phyloP scores from a whole-genome alignment of 2,329 filamentous ascomycete species.

The Penicillium sp. region DNA sequence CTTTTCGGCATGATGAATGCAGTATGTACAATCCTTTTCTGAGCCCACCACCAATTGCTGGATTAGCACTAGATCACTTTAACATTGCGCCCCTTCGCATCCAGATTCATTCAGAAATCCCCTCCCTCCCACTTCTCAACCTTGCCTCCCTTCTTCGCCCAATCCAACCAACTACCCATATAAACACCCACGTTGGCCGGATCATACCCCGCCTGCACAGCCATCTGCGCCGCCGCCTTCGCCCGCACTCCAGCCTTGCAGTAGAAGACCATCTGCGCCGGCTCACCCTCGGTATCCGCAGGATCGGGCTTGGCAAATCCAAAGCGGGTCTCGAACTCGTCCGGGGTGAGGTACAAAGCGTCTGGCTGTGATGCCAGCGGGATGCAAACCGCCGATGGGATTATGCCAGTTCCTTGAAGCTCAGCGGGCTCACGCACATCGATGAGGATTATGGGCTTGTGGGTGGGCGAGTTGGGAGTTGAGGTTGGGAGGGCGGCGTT shows the following conservation, averaged over 20 bases:
- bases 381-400: conserved; percentile 79
- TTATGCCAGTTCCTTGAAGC: conserved; percentile 51
- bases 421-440: conserved; percentile 52
- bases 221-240: conserved; percentile 71
- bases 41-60: not conserved
- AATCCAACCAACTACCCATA: conserved; percentile 65
- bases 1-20: not conserved
- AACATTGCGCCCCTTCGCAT: not conserved
- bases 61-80: not conserved
- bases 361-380: conserved; percentile 76
- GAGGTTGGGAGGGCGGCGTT: conserved; percentile 34
- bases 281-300: conserved; percentile 41
- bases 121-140: conserved; percentile 49
- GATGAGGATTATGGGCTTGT: conserved; percentile 38
- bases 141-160: conserved; percentile 70
- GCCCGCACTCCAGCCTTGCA: conserved; percentile 90
- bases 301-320: conserved; percentile 69
- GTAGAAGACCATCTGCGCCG: conserved; percentile 69
- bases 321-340: conserved; percentile 80
- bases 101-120: conserved; percentile 15
- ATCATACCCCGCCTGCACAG: conserved; percentile 71
- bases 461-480: conserved; percentile 21
- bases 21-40: not conserved
- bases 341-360: conserved; percentile 69
- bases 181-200: conserved; percentile 58